Conservation (phyloP, 805 yeast genomes). For the Ogataea degrootiae region DNA sequence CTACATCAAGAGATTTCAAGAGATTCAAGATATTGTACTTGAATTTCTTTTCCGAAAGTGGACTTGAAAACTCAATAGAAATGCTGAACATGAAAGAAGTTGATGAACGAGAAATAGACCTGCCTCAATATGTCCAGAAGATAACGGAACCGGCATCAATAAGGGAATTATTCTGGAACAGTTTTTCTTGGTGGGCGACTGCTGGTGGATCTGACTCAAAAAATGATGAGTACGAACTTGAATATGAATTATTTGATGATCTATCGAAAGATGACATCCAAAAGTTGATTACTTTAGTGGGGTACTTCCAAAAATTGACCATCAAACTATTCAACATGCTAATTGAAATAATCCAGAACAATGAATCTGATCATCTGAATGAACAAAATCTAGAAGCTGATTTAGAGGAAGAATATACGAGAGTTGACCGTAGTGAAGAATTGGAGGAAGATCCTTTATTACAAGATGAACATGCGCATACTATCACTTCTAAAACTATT, state of each 20-base stretch:
- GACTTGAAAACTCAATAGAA: conserved; percentile 1
- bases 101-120: conserved; percentile 9
- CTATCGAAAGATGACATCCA: conserved; percentile 20
- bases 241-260: conserved; percentile 25
- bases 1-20: conserved; percentile 36
- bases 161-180: conserved; percentile 59
- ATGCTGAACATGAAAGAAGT: conserved; percentile 3
- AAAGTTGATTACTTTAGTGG: conserved; percentile 33
- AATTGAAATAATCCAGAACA: conserved; percentile 33
- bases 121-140: conserved; percentile 14
- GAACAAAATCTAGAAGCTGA: conserved; percentile 4
- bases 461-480: background rate
- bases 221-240: conserved; percentile 37
- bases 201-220: conserved; percentile 58
- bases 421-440: conserved; percentile 8
- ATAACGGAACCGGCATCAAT: conserved; percentile 46
- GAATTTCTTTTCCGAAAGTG: conserved; percentile 7
- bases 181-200: conserved; percentile 83
- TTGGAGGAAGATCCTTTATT: too few species aligned
- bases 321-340: conserved; percentile 37
- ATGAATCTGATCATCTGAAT: conserved; percentile 18
- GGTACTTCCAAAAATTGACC: conserved; percentile 49
- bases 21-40: conserved; percentile 29
- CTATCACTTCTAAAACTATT: conserved; percentile 4
- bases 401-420: conserved; percentile 3